Evolutionary conservation across 1,284 basidiomycete species (phyloP).

Genomic region (Tremellales sp.): DNA sequence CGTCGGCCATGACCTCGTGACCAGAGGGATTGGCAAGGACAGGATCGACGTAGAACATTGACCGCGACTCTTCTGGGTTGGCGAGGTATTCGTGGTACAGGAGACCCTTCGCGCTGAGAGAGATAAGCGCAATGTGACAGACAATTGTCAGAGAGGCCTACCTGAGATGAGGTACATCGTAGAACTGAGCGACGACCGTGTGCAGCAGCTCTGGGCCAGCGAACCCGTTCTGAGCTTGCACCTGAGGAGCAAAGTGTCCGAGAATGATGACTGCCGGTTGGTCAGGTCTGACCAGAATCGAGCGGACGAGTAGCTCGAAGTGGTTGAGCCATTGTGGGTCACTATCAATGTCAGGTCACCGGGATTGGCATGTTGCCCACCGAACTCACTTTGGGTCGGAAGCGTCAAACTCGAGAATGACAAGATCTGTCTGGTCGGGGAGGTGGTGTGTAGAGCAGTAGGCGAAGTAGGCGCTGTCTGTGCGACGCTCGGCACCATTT

Average conservation of each 20-base stretch:
- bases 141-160: constrained; percentile 28
- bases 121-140: too few relatives aligned
- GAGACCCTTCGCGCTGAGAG: constrained; percentile 70
- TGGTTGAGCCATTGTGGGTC: constrained; percentile 68
- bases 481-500: constrained; percentile 84
- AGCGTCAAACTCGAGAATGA: constrained; percentile 87
- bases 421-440: constrained; percentile 83
- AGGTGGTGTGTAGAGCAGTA: constrained; percentile 87
- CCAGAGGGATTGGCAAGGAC: constrained; percentile 74
- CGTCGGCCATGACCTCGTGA: constrained; percentile 78
- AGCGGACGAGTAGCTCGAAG: constrained; percentile 86
- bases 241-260: constrained; percentile 84
- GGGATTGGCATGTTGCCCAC: not conserved
- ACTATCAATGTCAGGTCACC: constrained; percentile 49
- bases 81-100: constrained; percentile 76
- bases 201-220: constrained; percentile 84
- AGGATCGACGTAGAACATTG: constrained; percentile 70
- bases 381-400: constrained; percentile 73
- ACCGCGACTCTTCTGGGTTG: constrained; percentile 63
- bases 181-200: constrained; percentile 84
- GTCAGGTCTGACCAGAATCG: constrained; percentile 78
- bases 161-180: constrained; percentile 86
- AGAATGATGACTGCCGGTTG: constrained; percentile 83
- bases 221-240: constrained; percentile 72
- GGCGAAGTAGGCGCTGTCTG: constrained; percentile 85